Conservation (phyloP, 257 asterid species). For the Rubia yunnanensis region DNA sequence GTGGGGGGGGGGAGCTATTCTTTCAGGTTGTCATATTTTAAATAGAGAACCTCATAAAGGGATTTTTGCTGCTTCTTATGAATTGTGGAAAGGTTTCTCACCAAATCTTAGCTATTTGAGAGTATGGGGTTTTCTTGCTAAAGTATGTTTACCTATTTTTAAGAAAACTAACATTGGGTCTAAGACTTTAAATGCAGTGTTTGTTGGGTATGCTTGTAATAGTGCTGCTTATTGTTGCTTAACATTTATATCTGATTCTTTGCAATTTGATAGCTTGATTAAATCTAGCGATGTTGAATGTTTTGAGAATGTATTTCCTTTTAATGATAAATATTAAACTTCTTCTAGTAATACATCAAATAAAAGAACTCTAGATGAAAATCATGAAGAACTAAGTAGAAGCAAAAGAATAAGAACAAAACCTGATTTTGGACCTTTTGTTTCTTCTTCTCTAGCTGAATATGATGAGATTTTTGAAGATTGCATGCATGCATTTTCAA, state of each 20-base stretch:
- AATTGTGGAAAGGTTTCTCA: neutral
- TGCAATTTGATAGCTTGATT: too few species aligned
- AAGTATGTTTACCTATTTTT: neutral
- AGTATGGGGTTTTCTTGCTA: constrained; percentile 3
- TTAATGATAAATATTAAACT: too few species aligned
- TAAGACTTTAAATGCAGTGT: neutral
- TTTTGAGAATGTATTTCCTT: neutral
- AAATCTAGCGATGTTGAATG: neutral
- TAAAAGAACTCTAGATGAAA: too few species aligned
- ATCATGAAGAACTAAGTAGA: too few species aligned
- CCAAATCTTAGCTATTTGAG: neutral
- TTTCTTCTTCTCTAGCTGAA: too few species aligned
- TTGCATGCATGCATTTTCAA: too few species aligned
- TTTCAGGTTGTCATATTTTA: neutral
- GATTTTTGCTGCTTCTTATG: neutral
- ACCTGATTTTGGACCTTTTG: too few species aligned
- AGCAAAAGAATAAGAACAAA: too few species aligned
- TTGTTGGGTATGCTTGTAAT: neutral
- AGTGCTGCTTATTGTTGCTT: neutral
- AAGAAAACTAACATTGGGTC: neutral
- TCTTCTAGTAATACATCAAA: too few species aligned
- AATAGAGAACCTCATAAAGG: neutral
- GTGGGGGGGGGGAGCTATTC: neutral
- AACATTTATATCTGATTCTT: too few species aligned
- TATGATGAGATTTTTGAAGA: too few species aligned